Evolutionary conservation across 371 early-diverging fungal species (phyloP), one percentile per base, ranked within the genome.

Genomic region (Apophysomyces elegans): DNA sequence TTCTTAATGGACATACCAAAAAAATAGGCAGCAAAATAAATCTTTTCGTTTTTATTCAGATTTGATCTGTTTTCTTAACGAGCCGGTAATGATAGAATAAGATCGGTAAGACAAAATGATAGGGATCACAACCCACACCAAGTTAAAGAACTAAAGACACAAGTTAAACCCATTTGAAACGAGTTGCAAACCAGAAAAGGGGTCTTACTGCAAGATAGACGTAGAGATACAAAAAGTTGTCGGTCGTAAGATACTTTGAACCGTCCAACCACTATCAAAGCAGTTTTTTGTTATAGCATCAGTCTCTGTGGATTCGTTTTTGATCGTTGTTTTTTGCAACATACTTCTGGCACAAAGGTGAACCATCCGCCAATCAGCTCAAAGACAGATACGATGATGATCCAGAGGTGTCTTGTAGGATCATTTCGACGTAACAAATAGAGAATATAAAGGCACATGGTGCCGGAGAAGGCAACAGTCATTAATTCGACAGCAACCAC

Each of bases 311-410:
- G 2, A 3, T 26, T 26, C 3, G 3, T 26, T 26, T 26, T 26
- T 26, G 32, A 26, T 26, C 32, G 32, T 26, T 26, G 3, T 26
- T 1, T 26, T 26, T 26, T 26, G 32, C 32, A 26, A 56, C 59
- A n/a, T 59, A 59, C 62, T 58, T 77, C 78, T 8, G 78, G 78
- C 7, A 56, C 62, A 59, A 74, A 77, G 36, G 78, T 77, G 66
- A 77, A 70, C 74, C 75, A 77, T 16, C 72, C 72, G 58, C 78
- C 78, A 62, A 71, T 71, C 4, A 77, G 41, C 44, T 77, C 78
- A 36, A 67, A 68, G n/a, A 64, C 62, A 14, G 69, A 71, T 7
- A 70, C 62, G 13, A 77, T 57, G 16, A 74, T 61, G 58, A 75
- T 73, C 60, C 65, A 68, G 43, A 62, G 69, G 37, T 77, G 75